Evolutionary conservation across 805 yeast species (phyloP), one percentile per base, ranked within the genome.

Genomic region (Candida piceae): DNA sequence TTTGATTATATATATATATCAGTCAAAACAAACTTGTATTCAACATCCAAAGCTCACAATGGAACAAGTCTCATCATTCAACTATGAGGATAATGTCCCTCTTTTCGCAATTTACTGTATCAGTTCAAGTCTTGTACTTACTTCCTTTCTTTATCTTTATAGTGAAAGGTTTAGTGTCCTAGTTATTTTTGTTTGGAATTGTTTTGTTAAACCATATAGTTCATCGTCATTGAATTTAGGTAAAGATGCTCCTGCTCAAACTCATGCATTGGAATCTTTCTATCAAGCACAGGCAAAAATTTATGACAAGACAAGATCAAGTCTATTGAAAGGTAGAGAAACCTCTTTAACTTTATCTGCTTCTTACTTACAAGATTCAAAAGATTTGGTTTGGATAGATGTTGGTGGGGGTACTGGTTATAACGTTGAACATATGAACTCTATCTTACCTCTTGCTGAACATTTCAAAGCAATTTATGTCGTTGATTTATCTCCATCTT

Each of bases 371-470:
- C 44, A 53, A 24, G 65, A 63, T 35, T 33, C 57, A 19, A 52
- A 56, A 28, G 69, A 70, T 34, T 60, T 80, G 31, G 76, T 80
- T 31, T 82, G 89, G 89, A 68, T 82, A 34, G 89, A 82, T 55
- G 73, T 85, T 52, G 95, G 94, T 34, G 94, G 94, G 22, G 95
- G 95, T 17, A 84, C 95, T 5, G 95, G 94, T 32, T 69, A 78
- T 59, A 84, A 84, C 61, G 80, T 84, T 50, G 93, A 84, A 59
- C 69, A 72, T 49, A 84, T 84, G 94, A 66, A 80, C 54, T 54
- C 65, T 29, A 62, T 76, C 31, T 61, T 72, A 34, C 68, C 77
- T 11, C 57, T 79, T 29, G 46, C 63, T 20, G 52, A 57, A 18
- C 60, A 66, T 45, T 85, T 84, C 59, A 70, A 73, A 46, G 82